Evolutionary conservation across 257 asterid genomes (phyloP), one percentile per base, ranked within the genome.

Genomic region (Hygrophila difformis): DNA sequence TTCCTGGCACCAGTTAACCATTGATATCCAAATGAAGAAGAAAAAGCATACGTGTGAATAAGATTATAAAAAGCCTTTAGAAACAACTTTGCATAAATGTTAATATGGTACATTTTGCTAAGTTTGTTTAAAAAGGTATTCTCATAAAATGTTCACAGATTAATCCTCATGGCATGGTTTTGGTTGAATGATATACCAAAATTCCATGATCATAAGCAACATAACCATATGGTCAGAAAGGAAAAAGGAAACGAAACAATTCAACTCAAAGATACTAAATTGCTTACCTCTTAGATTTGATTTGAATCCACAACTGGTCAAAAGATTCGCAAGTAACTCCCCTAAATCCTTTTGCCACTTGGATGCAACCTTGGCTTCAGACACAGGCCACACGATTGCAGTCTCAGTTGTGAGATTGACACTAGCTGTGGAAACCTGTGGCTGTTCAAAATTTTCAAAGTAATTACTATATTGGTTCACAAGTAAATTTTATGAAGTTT

Each of bases 391-490:
- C 44, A 88, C 75, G 46, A 79, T 45, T 52, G 97, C 97, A 41
- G 96, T 84, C 85, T 84, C 94, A n/a, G 94, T 84, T 0, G 93
- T 77, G 50, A 81, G 93, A 72, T 88, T 78, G 37, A 84, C 97
- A 61, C 72, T 84, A 44, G 97, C 97, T 34, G 85, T 73, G 60
- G 91, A 78, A 41, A 88, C 95, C 64, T 69, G 93, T 22, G 93
- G 87, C 97, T 88, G 84, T 64, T 59, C 59, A 64, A 13, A 44
- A 50, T 5, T 26, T 26, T 26, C 8, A 8, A 5, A 26, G 8
- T 26, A 3, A 1, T 26, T 1, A 26, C 4, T 8, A 26, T 26
- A 26, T 26, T n/a, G n/a, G 31, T 26, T 8, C 8, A 26, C 8
- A 26, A 3, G 31, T 8, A 26, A 26, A 26, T 0, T 26, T 26